Evolutionary conservation across 169 alveolate genomes (phyloP), one percentile per base, ranked within the genome.

Genomic region (Plasmodium malariae): DNA sequence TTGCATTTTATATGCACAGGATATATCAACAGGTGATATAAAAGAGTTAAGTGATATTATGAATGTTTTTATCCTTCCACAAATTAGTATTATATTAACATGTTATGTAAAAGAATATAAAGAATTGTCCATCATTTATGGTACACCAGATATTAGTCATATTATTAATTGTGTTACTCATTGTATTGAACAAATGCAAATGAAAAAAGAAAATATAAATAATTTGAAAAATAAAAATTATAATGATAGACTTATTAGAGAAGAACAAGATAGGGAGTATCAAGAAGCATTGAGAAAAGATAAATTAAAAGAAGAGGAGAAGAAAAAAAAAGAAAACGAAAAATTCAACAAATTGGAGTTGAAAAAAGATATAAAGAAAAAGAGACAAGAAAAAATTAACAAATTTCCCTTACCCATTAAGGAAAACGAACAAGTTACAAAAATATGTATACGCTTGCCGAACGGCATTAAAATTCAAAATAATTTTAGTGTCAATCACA

Each of bases 211-310:
- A 12, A 76, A 62, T 32, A 0, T 17, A 9, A 17, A 45, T 28
- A 76, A 7, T 6, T n/a, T 28, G 17, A 45, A 28, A 26, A 14
- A 43, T 60, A 62, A 17, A 43, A 45, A 17, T 32, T 76, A 76
- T 45, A 62, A 34, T 0, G 76, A 76, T 26, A 43, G 89, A 76
- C 9, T 62, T 21, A 43, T 76, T 17, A 45, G 89, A 45, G 89
- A 76, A 49, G 76, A 76, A 28, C 89, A 76, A 51, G 89, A 76
- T 34, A 49, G 89, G 19, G 89, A 76, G 45, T 76, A 76, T 34
- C 76, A 60, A 54, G 89, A 76, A 36, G 89, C 89, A 32, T 17
- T 76, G 51, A 76, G 17, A 67, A 60, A 62, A 5, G 89, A 76
- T 24, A 48, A 48, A 36, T 26, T 28, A 26, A 76, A 24, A 34